Evolutionary conservation across 805 yeast genomes (phyloP).

Genomic region (Wickerhamomyces canadensis): DNA sequence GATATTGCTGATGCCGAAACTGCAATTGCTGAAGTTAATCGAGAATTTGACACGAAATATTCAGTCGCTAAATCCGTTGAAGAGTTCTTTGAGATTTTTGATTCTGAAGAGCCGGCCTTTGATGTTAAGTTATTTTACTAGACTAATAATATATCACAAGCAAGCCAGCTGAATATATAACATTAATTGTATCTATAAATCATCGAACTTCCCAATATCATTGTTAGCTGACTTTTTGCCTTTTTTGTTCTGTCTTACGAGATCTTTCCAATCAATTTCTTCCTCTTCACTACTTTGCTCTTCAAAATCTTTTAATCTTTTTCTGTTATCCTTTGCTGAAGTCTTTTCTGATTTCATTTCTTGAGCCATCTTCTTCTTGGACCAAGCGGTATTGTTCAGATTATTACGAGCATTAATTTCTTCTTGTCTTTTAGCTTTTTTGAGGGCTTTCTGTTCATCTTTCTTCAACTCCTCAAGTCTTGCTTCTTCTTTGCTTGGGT

Average conservation of each 20-base stretch:
- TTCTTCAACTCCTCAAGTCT: slow-evolving; percentile 56
- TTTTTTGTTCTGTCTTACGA: slow-evolving; percentile 61
- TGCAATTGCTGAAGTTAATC: slow-evolving; percentile 11
- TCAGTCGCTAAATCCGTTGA: slow-evolving; percentile 3
- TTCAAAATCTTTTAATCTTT: slow-evolving; percentile 59
- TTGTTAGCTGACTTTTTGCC: slow-evolving; percentile 34
- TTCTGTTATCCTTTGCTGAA: slow-evolving; percentile 49
- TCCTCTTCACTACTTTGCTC: slow-evolving; percentile 34
- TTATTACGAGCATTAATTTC: slow-evolving; percentile 26
- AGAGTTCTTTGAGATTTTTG: slow-evolving; percentile 9
- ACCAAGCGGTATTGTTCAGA: slow-evolving; percentile 20
- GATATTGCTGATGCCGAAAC: slow-evolving; percentile 9
- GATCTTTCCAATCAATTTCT: slow-evolving; percentile 86
- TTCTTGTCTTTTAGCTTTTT: slow-evolving; percentile 23
- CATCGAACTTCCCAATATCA: slow-evolving; percentile 59
- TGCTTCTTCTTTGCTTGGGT: slow-evolving; percentile 54
- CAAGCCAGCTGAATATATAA: too few relatives aligned
- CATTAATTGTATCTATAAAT: slow-evolving; percentile 26
- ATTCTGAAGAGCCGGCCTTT: slow-evolving; percentile 17
- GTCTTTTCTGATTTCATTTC: slow-evolving; percentile 57
- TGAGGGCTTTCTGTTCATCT: slow-evolving; percentile 23
- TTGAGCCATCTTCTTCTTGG: slow-evolving; percentile 40
- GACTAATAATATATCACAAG: too few relatives aligned
- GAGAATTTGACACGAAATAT: slow-evolving; percentile 11
- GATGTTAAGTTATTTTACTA: slow-evolving; percentile 10